Base-by-base conservation (phyloP, 306 rosid species). In the Mimosa bimucronata region DNA sequence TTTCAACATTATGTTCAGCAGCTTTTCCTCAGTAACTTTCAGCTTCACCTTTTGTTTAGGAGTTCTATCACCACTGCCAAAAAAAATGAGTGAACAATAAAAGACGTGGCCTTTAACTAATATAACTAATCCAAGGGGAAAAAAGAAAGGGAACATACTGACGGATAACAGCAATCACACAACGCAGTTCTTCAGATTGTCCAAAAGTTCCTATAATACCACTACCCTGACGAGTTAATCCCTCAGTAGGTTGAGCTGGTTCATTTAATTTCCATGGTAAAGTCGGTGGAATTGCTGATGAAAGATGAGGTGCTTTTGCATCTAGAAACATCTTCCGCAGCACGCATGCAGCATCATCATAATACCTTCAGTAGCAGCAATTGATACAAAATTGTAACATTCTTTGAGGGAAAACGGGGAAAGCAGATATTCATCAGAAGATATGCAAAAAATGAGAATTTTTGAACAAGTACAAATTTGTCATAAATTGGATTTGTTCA, bases 21-120 rank as follows among this genome's bases (percentile, higher is more conserved):
- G 88, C 78, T 88, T 95, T 88, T 95, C 99, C 86, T 95, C 99
- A 1, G 99, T 95, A 80, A 95, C 97, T 83, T 89, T 93, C 85
- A 95, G 78, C 83, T 95, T 95, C 86, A 95, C 99, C 92, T 95
- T 95, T 84, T 95, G 99, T 82, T 95, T 95, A 77, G 99, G 97
- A 85, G 99, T 95, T 90, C 99, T 89, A 90, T 95, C 99, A 77
- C 99, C 99, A 86, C 99, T 95, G 87, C 83, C 69, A 85, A 80
- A 86, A 67, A 52, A 80, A 72, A 79, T 71, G 40, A 76, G 66
- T 77, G 71, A 76, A 79, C 60, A 77, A 66, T 84, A 75, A 76
- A 80, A 73, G 77, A 48, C 21, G 75, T 71, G 61, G 50, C 15
- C 52, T 72, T 83, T 26, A 74, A 68, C 46, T 19, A 74, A 72